Evolutionary conservation across 345 rosid genomes (phyloP).

Genomic region (Murraya paniculata): DNA sequence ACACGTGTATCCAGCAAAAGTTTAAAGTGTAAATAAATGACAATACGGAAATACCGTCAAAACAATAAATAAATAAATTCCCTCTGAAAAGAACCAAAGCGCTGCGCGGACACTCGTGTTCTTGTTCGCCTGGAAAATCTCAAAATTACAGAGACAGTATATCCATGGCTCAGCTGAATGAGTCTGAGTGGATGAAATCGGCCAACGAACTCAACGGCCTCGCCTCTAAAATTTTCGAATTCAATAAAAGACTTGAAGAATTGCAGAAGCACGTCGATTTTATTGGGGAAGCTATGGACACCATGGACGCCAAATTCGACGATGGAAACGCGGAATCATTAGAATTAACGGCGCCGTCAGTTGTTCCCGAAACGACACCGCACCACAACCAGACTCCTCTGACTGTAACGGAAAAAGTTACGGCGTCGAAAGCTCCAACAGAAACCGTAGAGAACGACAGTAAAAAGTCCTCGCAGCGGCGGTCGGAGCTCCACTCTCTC

Average conservation of each 20-base stretch:
- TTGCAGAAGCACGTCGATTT: slow-evolving; percentile 49
- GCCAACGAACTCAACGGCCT: slow-evolving; percentile 33
- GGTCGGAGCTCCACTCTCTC: slow-evolving; percentile 33
- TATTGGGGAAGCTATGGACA: slow-evolving; percentile 40
- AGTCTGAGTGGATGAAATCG: slow-evolving; percentile 35
- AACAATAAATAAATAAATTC: not conserved
- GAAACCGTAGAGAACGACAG: not conserved
- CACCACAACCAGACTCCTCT: not conserved
- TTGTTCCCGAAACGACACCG: slow-evolving; percentile 1
- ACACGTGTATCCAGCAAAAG: not conserved
- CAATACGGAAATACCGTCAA: too few species aligned
- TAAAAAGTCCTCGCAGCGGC: not conserved
- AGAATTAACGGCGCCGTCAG: not conserved
- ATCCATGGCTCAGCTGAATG: not conserved
- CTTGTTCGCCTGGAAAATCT: not conserved
- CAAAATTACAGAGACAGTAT: not conserved
- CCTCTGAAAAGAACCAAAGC: too few species aligned
- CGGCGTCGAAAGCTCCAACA: slow-evolving; percentile 8
- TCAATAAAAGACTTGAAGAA: slow-evolving; percentile 48
- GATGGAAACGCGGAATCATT: not conserved
- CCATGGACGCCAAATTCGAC: slow-evolving; percentile 40
- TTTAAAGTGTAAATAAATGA: not conserved
- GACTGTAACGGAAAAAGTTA: not conserved
- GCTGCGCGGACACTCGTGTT: too few species aligned
- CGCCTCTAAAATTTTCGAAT: slow-evolving; percentile 37